A percentile compares a stretch with the other conserved stretches of the same genome.
phyloP scores from a whole-genome alignment of 108 stramenopile species.

The Stephanodiscus triporus region DNA sequence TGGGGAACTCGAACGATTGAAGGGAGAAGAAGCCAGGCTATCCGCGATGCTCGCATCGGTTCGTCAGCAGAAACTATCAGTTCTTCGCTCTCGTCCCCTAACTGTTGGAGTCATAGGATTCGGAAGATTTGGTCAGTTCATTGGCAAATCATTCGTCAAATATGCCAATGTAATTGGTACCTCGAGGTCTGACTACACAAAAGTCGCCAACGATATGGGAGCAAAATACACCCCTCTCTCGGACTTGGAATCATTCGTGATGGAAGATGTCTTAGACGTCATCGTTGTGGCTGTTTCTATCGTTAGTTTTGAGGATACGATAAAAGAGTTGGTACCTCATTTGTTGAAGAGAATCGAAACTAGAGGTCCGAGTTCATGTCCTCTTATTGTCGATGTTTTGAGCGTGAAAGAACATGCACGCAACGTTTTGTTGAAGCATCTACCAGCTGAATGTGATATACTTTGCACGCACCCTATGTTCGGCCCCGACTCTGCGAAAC shows the following conservation, averaged over 20 bases:
- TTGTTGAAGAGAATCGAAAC: constrained; percentile 38
- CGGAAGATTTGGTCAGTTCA: constrained; percentile 93
- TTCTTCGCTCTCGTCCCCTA: constrained; percentile 62
- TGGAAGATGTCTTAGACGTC: constrained; percentile 66
- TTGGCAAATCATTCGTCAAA: constrained; percentile 66
- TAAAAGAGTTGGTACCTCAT: constrained; percentile 49
- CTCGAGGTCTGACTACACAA: constrained; percentile 63
- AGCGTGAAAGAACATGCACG: constrained; percentile 97
- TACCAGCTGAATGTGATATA: constrained; percentile 91
- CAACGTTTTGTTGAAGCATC: constrained; percentile 75
- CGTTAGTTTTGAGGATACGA: constrained; percentile 90
- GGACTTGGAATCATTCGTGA: constrained; percentile 57
- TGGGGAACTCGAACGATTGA: constrained; percentile 42
- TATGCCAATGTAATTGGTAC: constrained; percentile 54
- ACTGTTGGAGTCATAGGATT: constrained; percentile 96
- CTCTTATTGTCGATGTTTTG: constrained; percentile 94
- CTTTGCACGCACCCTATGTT: constrained; percentile 99
- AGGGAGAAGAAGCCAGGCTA: constrained; percentile 40
- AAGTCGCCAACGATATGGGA: constrained; percentile 64
- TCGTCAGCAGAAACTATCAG: constrained; percentile 50
- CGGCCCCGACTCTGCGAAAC: constrained; percentile 45
- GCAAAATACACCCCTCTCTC: constrained; percentile 56
- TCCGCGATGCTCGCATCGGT: constrained; percentile 45
- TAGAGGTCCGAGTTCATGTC: constrained; percentile 55
- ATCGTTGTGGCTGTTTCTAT: constrained; percentile 95